These are phyloP conservation scores for Trypanosoma theileri DNA, from an alignment of 208 protist genomes.

Conservation along the genomic window DNA sequence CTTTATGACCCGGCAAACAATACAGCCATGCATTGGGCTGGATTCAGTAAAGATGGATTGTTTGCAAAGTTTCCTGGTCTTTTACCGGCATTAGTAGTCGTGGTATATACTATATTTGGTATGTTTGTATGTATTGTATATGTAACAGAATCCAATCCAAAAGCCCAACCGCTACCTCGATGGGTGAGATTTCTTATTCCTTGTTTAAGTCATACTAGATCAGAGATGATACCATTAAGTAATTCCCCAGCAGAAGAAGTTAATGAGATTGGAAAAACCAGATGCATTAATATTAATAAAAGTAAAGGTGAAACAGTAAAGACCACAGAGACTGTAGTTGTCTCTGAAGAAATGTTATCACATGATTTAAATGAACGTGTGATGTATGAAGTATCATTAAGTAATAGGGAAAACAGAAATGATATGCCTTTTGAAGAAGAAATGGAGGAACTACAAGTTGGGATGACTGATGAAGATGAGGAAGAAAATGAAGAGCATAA, in stretches of 20 bases:
- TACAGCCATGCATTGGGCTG: conserved; percentile 27
- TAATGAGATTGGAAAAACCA: not conserved
- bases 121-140: conserved; percentile 53
- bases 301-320: not conserved
- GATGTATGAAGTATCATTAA: no score
- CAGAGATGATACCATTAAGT: not conserved
- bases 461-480: not conserved
- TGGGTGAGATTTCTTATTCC: conserved; percentile 34
- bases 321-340: not conserved
- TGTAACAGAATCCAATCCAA: conserved; percentile 59
- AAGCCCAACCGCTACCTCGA: conserved; percentile 46
- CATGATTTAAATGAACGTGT: not conserved
- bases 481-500: not conserved
- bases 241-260: not conserved
- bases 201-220: conserved; percentile 9
- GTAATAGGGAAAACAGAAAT: not conserved
- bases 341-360: not conserved
- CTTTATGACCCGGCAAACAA: conserved; percentile 62
- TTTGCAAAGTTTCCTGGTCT: conserved; percentile 51
- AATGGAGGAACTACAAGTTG: not conserved
- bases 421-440: not conserved
- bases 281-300: not conserved
- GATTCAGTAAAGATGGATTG: conserved; percentile 35
- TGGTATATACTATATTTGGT: conserved; percentile 56
- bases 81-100: conserved; percentile 48